Conservation (phyloP, 768 basidiomycete species). For the Leucogyrophana mollusca region DNA sequence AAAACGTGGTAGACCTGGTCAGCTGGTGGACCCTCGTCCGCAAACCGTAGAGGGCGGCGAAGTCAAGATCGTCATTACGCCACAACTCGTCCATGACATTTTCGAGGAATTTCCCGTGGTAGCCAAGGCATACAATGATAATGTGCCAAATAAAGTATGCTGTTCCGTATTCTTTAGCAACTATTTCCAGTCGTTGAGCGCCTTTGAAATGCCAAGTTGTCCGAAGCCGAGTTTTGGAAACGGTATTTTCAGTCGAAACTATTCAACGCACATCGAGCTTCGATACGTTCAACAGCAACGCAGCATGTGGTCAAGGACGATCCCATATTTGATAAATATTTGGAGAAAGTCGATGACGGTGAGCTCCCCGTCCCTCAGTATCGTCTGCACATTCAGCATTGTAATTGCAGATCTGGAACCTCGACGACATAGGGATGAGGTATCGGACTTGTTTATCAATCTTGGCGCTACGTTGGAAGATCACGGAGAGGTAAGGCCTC, state of each 20-base stretch:
- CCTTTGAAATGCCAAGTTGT: constrained; percentile 50
- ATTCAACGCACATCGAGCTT: constrained; percentile 93
- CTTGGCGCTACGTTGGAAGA: constrained; percentile 89
- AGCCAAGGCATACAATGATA: constrained; percentile 86
- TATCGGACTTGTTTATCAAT: constrained; percentile 78
- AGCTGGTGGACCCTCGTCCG: constrained; percentile 85
- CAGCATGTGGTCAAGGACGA: constrained; percentile 89
- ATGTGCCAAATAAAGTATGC: constrained; percentile 81
- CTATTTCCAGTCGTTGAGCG: constrained; percentile 13
- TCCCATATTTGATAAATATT: constrained; percentile 90
- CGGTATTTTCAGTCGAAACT: constrained; percentile 96
- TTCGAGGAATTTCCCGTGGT: constrained; percentile 98
- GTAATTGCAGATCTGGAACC: constrained; percentile 68
- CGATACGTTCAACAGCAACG: constrained; percentile 81
- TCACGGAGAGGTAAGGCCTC: constrained; percentile 69
- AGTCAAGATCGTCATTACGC: constrained; percentile 86
- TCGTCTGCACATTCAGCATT: background rate
- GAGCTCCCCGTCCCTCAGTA: constrained; percentile 16
- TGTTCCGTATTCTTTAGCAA: background rate
- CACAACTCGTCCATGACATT: constrained; percentile 90
- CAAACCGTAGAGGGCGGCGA: constrained; percentile 83
- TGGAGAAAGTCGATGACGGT: constrained; percentile 97
- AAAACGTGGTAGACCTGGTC: constrained; percentile 79
- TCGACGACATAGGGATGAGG: constrained; percentile 59
- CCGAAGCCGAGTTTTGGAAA: constrained; percentile 93